Conservation (phyloP, 2,329 filamentous ascomycete genomes). For the Xylaria sp. region DNA sequence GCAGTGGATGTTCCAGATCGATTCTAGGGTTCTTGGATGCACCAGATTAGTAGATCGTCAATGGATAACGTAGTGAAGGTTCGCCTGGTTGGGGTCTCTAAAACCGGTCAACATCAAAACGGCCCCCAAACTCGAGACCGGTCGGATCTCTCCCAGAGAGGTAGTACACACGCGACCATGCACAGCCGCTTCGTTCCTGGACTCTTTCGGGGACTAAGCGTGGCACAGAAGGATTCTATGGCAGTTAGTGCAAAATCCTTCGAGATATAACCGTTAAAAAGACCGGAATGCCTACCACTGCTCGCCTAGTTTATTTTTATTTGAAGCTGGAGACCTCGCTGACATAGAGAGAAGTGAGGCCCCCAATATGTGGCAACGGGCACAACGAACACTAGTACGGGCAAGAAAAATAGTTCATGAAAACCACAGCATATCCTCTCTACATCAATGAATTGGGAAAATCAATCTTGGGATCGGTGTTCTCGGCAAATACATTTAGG, state of each 20-base stretch:
- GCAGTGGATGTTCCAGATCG: conserved; percentile 20
- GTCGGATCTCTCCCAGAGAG: background rate
- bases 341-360: conserved; percentile 14
- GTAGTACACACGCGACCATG: conserved; percentile 1
- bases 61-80: background rate
- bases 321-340: conserved; percentile 21
- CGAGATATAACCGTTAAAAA: background rate
- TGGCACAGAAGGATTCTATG: conserved; percentile 22
- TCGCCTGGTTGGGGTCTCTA: conserved; percentile 11
- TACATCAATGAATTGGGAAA: no score
- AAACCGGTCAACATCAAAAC: conserved; percentile 10
- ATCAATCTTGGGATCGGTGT: background rate
- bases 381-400: background rate
- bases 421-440: no score
- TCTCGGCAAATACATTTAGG: background rate
- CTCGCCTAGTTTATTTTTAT: conserved; percentile 26
- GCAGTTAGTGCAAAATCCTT: conserved; percentile 9
- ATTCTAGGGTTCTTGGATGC: background rate
- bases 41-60: background rate
- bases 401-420: background rate
- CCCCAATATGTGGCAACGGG: conserved; percentile 15
- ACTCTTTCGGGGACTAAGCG: conserved; percentile 7
- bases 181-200: conserved; percentile 24
- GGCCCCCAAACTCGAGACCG: conserved; percentile 11
- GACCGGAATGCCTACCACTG: background rate